These are phyloP conservation scores for Fusarium staphyleae DNA, from an alignment of 2,329 filamentous ascomycete genomes.

Conservation along the genomic window DNA sequence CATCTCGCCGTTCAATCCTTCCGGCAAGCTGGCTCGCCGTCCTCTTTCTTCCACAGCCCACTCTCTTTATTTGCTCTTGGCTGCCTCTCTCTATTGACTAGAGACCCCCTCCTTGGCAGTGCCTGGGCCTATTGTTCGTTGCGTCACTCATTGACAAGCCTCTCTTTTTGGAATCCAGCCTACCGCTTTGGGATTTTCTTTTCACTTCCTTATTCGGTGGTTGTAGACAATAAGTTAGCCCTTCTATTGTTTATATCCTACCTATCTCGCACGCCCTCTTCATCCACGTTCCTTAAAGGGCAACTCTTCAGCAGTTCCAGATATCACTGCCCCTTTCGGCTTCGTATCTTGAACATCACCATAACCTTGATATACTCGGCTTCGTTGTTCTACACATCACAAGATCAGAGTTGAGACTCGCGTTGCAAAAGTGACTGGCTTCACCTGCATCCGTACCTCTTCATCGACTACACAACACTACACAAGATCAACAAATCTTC, in stretches of 20 bases:
- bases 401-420: constrained; percentile 7
- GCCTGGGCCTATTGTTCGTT: constrained; percentile 11
- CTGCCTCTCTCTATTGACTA: constrained; percentile 25
- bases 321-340: neutral
- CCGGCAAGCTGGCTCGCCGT: constrained; percentile 42
- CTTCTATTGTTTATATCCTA: constrained; percentile 27
- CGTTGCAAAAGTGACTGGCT: constrained; percentile 20
- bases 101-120: constrained; percentile 31
- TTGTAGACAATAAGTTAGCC: constrained; percentile 31
- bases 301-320: neutral
- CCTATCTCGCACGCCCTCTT: constrained; percentile 1
- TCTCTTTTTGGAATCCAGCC: constrained; percentile 11
- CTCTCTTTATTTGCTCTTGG: constrained; percentile 10
- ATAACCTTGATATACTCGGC: too few species aligned
- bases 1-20: constrained; percentile 45
- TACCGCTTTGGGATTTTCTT: constrained; percentile 15
- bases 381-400: too few species aligned
- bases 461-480: constrained; percentile 2
- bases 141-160: constrained; percentile 16
- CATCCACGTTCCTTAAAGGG: neutral
- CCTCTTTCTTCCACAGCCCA: constrained; percentile 23
- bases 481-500: neutral
- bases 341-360: constrained; percentile 4
- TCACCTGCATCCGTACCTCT: constrained; percentile 6
- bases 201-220: constrained; percentile 10